Conservation (phyloP, 129 eudicot genomes). For the Tagetes erecta region DNA sequence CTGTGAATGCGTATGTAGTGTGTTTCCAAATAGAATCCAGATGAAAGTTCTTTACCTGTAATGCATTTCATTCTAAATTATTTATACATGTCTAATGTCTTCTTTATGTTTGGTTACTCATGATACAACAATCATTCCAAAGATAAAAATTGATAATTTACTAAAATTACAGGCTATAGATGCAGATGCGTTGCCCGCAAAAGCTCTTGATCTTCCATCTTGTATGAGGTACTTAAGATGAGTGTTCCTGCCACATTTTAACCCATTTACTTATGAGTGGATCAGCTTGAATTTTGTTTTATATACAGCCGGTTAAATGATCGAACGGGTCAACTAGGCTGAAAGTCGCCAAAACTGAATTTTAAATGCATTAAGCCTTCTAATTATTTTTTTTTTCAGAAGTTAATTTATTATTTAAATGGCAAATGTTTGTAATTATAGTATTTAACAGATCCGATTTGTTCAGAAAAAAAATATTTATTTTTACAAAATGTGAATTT, state of each 20-base stretch:
- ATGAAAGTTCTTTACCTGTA: neutral
- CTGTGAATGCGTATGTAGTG: neutral
- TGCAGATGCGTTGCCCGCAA: conserved; percentile 43
- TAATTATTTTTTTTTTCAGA: neutral
- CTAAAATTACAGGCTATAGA: conserved; percentile 36
- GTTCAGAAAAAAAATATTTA: neutral
- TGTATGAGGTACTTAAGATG: conserved; percentile 44
- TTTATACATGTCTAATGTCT: neutral
- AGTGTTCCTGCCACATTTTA: conserved; percentile 9
- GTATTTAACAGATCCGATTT: neutral
- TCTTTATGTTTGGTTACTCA: neutral
- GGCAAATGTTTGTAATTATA: neutral
- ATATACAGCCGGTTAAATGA: neutral
- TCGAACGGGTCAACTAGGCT: neutral
- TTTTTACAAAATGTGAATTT: neutral
- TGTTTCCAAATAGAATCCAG: neutral
- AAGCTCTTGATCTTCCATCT: conserved; percentile 62
- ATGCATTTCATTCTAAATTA: neutral
- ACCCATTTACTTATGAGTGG: neutral
- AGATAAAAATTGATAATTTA: neutral
- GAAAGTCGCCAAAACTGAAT: neutral
- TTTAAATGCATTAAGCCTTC: neutral
- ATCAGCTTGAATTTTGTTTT: neutral
- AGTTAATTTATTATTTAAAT: neutral
- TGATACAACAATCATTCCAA: neutral